A percentile compares a stretch with the other conserved stretches of the same genome.
Evolutionary conservation across 208 protist species (phyloP).

Genomic region (Crithidia mellificae): DNA sequence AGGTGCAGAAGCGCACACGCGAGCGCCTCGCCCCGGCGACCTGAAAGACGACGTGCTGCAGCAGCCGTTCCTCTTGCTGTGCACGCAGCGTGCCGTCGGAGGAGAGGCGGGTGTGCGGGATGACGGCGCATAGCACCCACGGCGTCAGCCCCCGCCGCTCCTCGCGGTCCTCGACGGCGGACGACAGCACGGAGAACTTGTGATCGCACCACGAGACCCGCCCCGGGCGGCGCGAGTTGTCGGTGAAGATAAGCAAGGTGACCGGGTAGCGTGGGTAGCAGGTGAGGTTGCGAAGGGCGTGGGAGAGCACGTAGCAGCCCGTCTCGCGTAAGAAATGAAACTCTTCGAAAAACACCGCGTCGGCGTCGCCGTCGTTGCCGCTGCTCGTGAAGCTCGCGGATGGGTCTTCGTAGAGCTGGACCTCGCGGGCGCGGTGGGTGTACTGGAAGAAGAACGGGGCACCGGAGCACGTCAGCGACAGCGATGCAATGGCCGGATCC

Average conservation of each 20-base stretch:
- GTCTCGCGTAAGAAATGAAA: conserved; percentile 38
- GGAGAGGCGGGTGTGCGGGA: conserved; percentile 50
- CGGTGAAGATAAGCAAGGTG: conserved; percentile 59
- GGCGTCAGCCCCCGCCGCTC: conserved; percentile 47
- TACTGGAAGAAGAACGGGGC: conserved; percentile 31
- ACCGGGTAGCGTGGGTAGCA: conserved; percentile 34
- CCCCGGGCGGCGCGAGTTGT: conserved; percentile 72
- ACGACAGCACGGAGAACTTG: conserved; percentile 39
- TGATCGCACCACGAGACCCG: conserved; percentile 54
- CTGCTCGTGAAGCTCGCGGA: conserved; percentile 13
- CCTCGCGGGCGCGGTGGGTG: conserved; percentile 22
- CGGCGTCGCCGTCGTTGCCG: background rate
- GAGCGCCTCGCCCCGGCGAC: conserved; percentile 30
- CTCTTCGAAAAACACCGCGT: conserved; percentile 24
- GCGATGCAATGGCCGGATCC: background rate
- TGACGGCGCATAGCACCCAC: conserved; percentile 80
- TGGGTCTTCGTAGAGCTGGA: conserved; percentile 30
- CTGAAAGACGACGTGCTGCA: conserved; percentile 66
- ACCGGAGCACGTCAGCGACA: conserved; percentile 14
- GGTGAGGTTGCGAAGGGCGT: conserved; percentile 38
- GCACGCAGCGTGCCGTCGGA: conserved; percentile 21
- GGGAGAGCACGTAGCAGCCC: conserved; percentile 49
- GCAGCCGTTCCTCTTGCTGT: conserved; percentile 44
- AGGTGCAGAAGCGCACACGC: conserved; percentile 43
- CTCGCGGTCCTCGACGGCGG: conserved; percentile 29